A percentile compares a stretch with the other conserved stretches of the same genome.
phyloP scores from a whole-genome alignment of 352 stramenopile species.

The Globisporangium okanoganense region DNA sequence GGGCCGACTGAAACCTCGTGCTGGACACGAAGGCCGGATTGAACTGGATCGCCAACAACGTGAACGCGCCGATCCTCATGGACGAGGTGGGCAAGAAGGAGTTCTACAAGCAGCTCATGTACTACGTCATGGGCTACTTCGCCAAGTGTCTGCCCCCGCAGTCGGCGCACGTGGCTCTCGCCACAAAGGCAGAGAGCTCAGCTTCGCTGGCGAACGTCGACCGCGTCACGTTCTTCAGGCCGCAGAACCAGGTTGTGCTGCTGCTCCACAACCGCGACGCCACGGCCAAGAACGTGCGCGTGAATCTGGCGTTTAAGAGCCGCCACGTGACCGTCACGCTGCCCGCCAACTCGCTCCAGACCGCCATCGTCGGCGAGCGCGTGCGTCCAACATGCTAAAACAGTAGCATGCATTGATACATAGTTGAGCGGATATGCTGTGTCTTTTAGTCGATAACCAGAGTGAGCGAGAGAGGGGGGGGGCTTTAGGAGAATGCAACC shows the following conservation, averaged over 20 bases:
- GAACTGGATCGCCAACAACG: constrained; percentile 46
- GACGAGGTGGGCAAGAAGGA: constrained; percentile 16
- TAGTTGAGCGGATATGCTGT: too few species aligned
- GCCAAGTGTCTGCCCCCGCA: constrained; percentile 32
- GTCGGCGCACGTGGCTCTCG: constrained; percentile 25
- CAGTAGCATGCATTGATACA: neutral
- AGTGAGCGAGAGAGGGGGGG: too few species aligned
- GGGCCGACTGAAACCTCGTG: constrained; percentile 70
- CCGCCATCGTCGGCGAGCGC: constrained; percentile 3
- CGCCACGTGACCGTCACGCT: constrained; percentile 23
- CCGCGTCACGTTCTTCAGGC: constrained; percentile 32
- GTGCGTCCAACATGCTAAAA: neutral
- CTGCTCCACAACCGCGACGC: constrained; percentile 37
- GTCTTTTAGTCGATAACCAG: too few species aligned
- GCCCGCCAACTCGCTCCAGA: constrained; percentile 30
- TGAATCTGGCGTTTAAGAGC: constrained; percentile 20
- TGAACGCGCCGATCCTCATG: constrained; percentile 35
- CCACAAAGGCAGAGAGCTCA: neutral
- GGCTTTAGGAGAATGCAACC: too few species aligned
- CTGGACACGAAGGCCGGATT: constrained; percentile 42
- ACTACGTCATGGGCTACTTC: constrained; percentile 26
- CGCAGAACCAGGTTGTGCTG: constrained; percentile 25
- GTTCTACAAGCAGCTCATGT: constrained; percentile 29
- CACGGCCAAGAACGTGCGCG: constrained; percentile 22
- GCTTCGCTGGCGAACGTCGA: constrained; percentile 20